phyloP scores from a whole-genome alignment of 306 rosid species.

The Abrus precatorius region DNA sequence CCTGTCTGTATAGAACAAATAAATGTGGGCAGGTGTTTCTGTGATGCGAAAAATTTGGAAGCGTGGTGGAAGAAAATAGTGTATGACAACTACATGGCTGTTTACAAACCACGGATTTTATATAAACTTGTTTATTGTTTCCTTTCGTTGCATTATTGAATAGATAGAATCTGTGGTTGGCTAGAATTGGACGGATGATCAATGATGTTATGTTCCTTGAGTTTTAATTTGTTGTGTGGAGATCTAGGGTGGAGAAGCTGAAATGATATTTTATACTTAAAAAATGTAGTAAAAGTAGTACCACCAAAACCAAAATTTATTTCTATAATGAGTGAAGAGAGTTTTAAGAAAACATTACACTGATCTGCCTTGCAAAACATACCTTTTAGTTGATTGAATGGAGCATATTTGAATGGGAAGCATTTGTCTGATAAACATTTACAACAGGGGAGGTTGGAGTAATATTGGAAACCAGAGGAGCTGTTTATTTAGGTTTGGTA shows the following conservation, averaged over 20 bases:
- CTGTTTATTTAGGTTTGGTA: no score
- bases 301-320: background rate
- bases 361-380: no score
- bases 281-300: slow-evolving; percentile 9
- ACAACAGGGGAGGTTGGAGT: no score
- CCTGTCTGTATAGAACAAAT: background rate
- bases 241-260: background rate
- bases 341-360: no score
- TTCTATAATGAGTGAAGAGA: no score
- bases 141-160: background rate
- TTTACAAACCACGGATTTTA: no score
- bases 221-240: background rate
- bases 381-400: no score
- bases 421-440: no score
- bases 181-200: background rate
- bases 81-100: background rate
- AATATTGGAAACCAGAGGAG: no score
- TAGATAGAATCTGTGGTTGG: slow-evolving; percentile 4
- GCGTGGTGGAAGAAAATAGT: background rate
- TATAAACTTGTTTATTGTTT: no score
- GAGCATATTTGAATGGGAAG: no score
- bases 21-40: background rate
- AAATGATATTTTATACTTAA: background rate
- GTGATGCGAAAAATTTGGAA: slow-evolving; percentile 11
- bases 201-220: background rate